Evolutionary conservation across 1,284 basidiomycete genomes (phyloP).

Genomic region (Malassezia cuniculi): DNA sequence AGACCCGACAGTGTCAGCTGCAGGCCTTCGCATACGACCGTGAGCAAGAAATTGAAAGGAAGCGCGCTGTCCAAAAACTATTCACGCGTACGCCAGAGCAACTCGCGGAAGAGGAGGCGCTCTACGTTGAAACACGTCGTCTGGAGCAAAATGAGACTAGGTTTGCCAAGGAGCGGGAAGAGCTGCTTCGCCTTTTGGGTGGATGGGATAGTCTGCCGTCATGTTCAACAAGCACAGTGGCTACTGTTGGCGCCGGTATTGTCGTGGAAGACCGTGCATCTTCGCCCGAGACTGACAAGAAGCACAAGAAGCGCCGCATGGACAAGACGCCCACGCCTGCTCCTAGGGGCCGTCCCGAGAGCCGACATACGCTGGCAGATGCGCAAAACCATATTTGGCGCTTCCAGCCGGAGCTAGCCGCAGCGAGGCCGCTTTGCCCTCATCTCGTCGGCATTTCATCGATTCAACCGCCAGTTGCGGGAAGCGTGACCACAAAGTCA

Average conservation of each 20-base stretch:
- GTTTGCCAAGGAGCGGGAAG: conserved; percentile 79
- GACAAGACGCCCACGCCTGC: conserved; percentile 11
- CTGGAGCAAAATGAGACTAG: conserved; percentile 81
- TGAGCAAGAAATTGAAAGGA: conserved; percentile 80
- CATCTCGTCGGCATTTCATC: conserved; percentile 40
- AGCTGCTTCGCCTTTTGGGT: conserved; percentile 64
- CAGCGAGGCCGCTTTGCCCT: conserved; percentile 27
- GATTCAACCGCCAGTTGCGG: conserved; percentile 26
- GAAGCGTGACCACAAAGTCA: conserved; percentile 8
- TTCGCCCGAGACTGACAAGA: conserved; percentile 13
- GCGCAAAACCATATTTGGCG: conserved; percentile 37
- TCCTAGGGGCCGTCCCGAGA: conserved; percentile 12
- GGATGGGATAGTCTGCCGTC: conserved; percentile 43
- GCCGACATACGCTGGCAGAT: conserved; percentile 30
- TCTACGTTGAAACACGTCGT: conserved; percentile 84
- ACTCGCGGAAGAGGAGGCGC: conserved; percentile 84
- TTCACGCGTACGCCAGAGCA: conserved; percentile 76
- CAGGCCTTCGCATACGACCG: conserved; percentile 45
- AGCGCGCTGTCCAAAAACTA: conserved; percentile 71
- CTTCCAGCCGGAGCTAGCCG: conserved; percentile 19
- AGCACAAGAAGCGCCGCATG: conserved; percentile 20
- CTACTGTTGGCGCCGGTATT: conserved; percentile 35
- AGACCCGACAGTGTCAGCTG: conserved; percentile 33
- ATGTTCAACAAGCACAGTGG: conserved; percentile 23
- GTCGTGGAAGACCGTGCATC: too few species aligned